Percentiles rank a stretch among this genome's conserved stretches.
phyloP scores from a whole-genome alignment of 805 yeast species.

The Saccharomyces cerevisiae region DNA sequence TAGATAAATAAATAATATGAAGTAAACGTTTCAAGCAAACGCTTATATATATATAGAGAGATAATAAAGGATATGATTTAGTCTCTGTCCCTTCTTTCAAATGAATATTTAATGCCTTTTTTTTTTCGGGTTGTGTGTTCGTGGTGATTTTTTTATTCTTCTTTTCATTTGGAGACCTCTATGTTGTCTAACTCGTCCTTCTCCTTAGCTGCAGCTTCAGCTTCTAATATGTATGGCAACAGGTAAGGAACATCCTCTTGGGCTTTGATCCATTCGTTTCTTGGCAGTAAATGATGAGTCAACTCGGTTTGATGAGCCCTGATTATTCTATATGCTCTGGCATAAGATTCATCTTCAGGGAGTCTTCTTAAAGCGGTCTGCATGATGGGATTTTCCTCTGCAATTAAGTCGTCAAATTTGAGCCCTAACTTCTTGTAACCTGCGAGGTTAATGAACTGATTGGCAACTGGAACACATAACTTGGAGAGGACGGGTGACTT shows the following conservation, averaged over 20 bases:
- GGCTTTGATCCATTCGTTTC: constrained; percentile 64
- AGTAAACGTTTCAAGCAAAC: neutral
- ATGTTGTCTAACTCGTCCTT: constrained; percentile 83
- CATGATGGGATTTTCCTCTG: constrained; percentile 79
- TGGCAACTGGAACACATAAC: constrained; percentile 72
- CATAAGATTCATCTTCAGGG: constrained; percentile 75
- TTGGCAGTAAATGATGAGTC: constrained; percentile 78
- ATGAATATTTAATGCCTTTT: neutral
- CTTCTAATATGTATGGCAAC: constrained; percentile 84
- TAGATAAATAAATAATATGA: constrained; percentile 16
- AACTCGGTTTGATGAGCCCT: constrained; percentile 86
- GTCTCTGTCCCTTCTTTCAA: neutral
- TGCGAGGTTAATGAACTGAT: constrained; percentile 59
- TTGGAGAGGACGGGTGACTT: constrained; percentile 72
- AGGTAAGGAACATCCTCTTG: constrained; percentile 79
- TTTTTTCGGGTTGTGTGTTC: neutral
- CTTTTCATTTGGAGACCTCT: constrained; percentile 26
- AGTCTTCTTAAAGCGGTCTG: constrained; percentile 85
- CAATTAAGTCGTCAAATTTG: constrained; percentile 77
- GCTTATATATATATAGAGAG: neutral
- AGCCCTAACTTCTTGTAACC: constrained; percentile 96
- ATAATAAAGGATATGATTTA: neutral
- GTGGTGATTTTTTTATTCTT: neutral
- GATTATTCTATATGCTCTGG: constrained; percentile 85
- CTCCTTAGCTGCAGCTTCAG: constrained; percentile 86